phyloP scores from a whole-genome alignment of 1,284 basidiomycete genomes.

The Coriolopsis trogii region DNA sequence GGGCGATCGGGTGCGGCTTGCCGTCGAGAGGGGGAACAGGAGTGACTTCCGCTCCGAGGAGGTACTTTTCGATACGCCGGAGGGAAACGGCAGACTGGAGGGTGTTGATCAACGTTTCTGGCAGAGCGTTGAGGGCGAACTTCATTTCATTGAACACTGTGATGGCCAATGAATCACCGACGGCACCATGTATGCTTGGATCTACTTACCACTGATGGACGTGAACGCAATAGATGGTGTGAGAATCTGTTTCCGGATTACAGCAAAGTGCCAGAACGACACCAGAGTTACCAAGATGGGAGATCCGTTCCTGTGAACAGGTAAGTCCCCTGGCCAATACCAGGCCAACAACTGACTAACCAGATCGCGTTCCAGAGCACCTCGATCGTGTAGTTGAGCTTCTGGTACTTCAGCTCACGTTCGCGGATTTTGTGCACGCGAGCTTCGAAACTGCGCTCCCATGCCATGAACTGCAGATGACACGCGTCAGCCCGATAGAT shows the following conservation, averaged over 20 bases:
- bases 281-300: constrained; percentile 79
- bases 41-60: constrained; percentile 71
- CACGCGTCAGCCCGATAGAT: too few relatives aligned
- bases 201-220: constrained; percentile 53
- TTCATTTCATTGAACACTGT: constrained; percentile 87
- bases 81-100: constrained; percentile 86
- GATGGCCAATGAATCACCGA: neutral
- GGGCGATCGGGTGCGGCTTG: constrained; percentile 62
- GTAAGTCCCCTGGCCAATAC: neutral
- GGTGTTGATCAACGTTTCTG: constrained; percentile 89
- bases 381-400: constrained; percentile 86
- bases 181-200: neutral
- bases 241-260: constrained; percentile 66
- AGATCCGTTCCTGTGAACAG: constrained; percentile 59
- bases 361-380: constrained; percentile 81
- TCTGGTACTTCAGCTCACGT: constrained; percentile 83
- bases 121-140: constrained; percentile 82
- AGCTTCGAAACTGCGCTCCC: constrained; percentile 90
- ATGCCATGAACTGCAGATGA: constrained; percentile 88
- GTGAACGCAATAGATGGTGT: constrained; percentile 90
- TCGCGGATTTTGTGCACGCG: constrained; percentile 75
- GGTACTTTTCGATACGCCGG: constrained; percentile 89
- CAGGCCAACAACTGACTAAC: constrained; percentile 36
- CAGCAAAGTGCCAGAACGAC: constrained; percentile 83
- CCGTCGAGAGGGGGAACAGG: constrained; percentile 59